These are phyloP conservation scores for Lavandula angustifolia DNA, from an alignment of 257 asterid genomes.

Conservation along the genomic window DNA sequence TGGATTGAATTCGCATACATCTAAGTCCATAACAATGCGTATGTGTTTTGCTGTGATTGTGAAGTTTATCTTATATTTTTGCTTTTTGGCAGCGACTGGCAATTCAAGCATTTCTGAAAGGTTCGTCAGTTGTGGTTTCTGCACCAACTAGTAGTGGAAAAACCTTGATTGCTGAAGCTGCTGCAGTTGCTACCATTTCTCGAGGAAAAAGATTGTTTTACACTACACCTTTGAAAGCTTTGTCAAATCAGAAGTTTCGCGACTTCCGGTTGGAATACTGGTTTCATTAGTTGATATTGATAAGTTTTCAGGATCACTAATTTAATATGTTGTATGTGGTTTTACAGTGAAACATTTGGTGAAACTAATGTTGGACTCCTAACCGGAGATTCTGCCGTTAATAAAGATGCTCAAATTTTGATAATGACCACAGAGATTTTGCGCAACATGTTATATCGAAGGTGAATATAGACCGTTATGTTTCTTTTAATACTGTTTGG, in stretches of 20 bases:
- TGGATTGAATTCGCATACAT: background rate
- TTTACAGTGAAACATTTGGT: conserved; percentile 84
- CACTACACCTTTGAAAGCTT: conserved; percentile 95
- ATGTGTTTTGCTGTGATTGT: background rate
- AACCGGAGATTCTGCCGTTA: conserved; percentile 95
- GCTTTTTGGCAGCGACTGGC: conserved; percentile 53
- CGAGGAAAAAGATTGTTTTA: conserved; percentile 87
- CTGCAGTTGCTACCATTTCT: conserved; percentile 91
- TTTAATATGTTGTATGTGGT: conserved; percentile 25
- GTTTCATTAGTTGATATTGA: conserved; percentile 3
- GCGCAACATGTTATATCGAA: conserved; percentile 91
- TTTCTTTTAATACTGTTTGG: conserved; percentile 13
- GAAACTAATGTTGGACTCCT: conserved; percentile 93
- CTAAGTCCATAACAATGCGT: background rate
- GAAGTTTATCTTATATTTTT: conserved; percentile 5
- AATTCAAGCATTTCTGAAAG: conserved; percentile 83
- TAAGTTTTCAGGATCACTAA: conserved; percentile 23
- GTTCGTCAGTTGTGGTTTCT: conserved; percentile 95
- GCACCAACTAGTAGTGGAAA: conserved; percentile 99
- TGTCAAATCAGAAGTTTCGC: conserved; percentile 96
- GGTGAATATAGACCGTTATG: conserved; percentile 47
- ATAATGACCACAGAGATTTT: conserved; percentile 98
- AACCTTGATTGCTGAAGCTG: conserved; percentile 99
- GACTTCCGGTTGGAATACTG: conserved; percentile 73
- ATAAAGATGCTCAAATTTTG: conserved; percentile 90